A percentile compares a stretch with the other conserved stretches of the same genome.
phyloP scores from a whole-genome alignment of 768 basidiomycete species.

The Mycena venus region DNA sequence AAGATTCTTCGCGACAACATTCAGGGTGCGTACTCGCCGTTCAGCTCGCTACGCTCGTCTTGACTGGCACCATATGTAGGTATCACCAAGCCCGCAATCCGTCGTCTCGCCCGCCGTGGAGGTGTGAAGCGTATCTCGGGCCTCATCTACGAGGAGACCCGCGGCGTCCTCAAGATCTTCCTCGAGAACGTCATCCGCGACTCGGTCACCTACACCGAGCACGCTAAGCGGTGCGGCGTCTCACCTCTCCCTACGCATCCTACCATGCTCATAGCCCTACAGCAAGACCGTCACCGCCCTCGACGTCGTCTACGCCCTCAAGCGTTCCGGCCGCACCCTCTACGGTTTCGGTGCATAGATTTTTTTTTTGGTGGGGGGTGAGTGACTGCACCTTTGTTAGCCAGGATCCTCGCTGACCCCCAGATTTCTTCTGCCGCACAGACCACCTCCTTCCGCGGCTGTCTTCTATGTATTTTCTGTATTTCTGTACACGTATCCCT shows the following conservation, averaged over 20 bases:
- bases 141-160: slow-evolving; percentile 65
- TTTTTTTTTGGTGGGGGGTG: background rate
- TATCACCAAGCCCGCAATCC: slow-evolving; percentile 87
- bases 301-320: slow-evolving; percentile 91
- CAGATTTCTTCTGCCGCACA: background rate
- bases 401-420: slow-evolving; percentile 5
- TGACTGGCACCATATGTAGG: slow-evolving; percentile 51
- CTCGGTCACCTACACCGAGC: slow-evolving; percentile 79
- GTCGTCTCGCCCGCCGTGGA: slow-evolving; percentile 95
- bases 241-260: background rate
- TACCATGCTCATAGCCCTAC: background rate
- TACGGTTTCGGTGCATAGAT: slow-evolving; percentile 88
- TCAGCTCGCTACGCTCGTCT: too few relatives aligned
- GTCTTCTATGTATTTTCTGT: background rate
- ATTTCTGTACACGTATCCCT: background rate
- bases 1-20: background rate
- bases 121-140: slow-evolving; percentile 95
- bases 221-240: slow-evolving; percentile 79
- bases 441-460: slow-evolving; percentile 4
- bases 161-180: slow-evolving; percentile 95
- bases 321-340: slow-evolving; percentile 88
- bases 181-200: slow-evolving; percentile 94
- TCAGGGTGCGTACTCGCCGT: background rate
- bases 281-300: slow-evolving; percentile 92
- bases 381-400: background rate